Conservation (phyloP, 108 stramenopile species). For the Poteriospumella lacustris region DNA sequence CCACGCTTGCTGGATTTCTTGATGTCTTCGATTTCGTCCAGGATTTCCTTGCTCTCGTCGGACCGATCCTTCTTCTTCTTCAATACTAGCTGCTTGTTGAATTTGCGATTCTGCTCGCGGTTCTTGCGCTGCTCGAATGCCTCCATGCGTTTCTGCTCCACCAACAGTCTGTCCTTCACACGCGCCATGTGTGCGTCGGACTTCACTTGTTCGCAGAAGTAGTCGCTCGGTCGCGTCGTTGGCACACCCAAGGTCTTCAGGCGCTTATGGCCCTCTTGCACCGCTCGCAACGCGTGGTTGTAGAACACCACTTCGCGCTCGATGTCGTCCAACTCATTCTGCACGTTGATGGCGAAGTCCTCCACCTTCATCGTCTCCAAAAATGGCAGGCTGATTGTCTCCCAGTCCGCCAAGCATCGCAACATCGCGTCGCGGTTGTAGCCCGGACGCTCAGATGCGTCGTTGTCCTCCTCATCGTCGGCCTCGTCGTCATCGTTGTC, state of each 20-base stretch:
- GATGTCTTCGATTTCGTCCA: not conserved
- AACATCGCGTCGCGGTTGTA: conserved; percentile 43
- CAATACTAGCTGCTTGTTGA: conserved; percentile 69
- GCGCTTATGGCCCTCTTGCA: conserved; percentile 60
- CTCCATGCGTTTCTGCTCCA: conserved; percentile 95
- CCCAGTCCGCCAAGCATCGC: not conserved
- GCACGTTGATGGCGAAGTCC: conserved; percentile 39
- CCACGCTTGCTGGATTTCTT: not conserved
- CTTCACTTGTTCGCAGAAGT: conserved; percentile 98
- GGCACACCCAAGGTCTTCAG: conserved; percentile 40
- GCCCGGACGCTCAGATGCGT: conserved; percentile 35
- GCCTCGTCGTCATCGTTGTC: conserved; percentile 21
- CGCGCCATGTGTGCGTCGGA: conserved; percentile 82
- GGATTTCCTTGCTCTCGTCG: conserved; percentile 39
- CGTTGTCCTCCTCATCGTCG: conserved; percentile 31
- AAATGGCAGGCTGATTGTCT: conserved; percentile 41
- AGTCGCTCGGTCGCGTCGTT: conserved; percentile 79
- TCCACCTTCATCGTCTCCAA: conserved; percentile 49
- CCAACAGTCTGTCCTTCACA: conserved; percentile 88
- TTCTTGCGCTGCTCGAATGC: conserved; percentile 83
- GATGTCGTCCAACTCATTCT: conserved; percentile 90
- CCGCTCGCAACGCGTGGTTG: conserved; percentile 79
- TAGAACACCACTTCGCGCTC: conserved; percentile 88
- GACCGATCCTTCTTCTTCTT: conserved; percentile 80
- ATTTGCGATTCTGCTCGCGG: conserved; percentile 65